Evolutionary conservation across 73 alveolate genomes (phyloP).

Genomic region (Tetrahymena elliotti): DNA sequence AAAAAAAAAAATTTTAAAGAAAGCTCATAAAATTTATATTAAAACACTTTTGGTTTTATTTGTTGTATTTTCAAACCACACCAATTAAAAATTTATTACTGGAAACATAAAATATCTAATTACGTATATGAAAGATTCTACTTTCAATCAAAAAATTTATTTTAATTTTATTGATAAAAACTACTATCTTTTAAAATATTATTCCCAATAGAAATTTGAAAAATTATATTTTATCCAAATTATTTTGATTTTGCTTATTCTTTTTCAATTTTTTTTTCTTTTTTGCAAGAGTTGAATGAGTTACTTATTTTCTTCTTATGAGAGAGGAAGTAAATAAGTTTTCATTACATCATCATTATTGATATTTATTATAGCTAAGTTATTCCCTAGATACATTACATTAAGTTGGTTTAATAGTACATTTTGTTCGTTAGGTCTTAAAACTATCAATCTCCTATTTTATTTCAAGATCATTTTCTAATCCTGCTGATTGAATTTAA

Average conservation of each 20-base stretch:
- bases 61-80: too few species aligned
- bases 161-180: too few species aligned
- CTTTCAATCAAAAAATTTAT: too few species aligned
- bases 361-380: background rate
- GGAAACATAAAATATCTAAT: too few species aligned
- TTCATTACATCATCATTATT: background rate
- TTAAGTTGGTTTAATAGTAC: background rate
- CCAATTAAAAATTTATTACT: too few species aligned
- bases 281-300: background rate
- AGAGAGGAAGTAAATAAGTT: background rate
- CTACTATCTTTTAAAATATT: too few species aligned
- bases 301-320: background rate
- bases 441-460: background rate
- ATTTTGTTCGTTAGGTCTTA: background rate
- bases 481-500: background rate
- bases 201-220: too few species aligned
- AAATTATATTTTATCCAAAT: too few species aligned
- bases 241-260: background rate
- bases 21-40: too few species aligned
- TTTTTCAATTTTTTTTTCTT: background rate
- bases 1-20: too few species aligned
- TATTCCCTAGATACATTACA: background rate
- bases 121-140: too few species aligned
- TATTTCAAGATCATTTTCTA: background rate
- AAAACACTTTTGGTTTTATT: too few species aligned